These are phyloP conservation scores for Spiraea crenata DNA, from an alignment of 331 rosid genomes.

Conservation along the genomic window DNA sequence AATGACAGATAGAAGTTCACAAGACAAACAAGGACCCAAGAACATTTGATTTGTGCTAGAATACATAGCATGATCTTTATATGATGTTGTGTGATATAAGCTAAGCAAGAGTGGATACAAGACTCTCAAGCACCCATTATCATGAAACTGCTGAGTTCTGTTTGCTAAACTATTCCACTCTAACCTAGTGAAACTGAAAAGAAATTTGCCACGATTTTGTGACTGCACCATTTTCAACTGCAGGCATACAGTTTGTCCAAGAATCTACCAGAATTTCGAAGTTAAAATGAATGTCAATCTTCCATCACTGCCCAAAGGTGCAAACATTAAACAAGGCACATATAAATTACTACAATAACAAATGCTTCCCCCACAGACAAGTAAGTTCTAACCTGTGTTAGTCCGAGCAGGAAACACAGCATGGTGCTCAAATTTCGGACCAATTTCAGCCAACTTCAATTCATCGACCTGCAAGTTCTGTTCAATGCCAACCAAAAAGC, in stretches of 20 bases:
- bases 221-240: background rate
- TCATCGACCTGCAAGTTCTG: conserved; percentile 85
- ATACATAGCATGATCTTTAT: background rate
- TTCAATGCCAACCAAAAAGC: conserved; percentile 15
- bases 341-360: conserved; percentile 5
- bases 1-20: background rate
- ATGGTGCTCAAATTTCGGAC: conserved; percentile 88
- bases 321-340: background rate
- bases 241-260: background rate
- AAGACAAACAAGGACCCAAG: background rate
- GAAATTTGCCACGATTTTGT: background rate
- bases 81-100: background rate
- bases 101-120: background rate
- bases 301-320: background rate
- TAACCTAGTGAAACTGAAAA: background rate
- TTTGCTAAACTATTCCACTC: conserved; percentile 2
- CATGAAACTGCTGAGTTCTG: background rate
- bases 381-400: conserved; percentile 66
- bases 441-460: conserved; percentile 78
- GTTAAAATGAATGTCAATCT: background rate
- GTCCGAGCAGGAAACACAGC: conserved; percentile 90
- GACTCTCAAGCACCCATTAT: background rate
- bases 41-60: background rate
- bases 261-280: background rate
- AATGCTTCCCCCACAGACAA: conserved; percentile 10